Conservation (phyloP, 805 yeast genomes). For the Zygoascus biomembranicola region DNA sequence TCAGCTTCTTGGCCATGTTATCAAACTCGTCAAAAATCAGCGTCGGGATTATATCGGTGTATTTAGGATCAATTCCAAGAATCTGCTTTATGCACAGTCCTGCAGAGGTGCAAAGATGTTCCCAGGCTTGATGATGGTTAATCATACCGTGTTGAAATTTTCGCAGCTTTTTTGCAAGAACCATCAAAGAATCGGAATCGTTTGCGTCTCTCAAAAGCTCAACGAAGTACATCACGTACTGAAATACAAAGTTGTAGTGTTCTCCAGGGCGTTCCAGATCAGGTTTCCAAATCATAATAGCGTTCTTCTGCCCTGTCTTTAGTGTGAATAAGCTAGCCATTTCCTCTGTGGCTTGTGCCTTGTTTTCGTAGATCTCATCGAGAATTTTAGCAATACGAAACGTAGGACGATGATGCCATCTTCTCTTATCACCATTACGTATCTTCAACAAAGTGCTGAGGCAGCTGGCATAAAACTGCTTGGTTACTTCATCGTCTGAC, state of each 20-base stretch:
- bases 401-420: conserved; percentile 86
- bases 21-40: conserved; percentile 38
- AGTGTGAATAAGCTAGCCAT: conserved; percentile 56
- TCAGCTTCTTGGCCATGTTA: conserved; percentile 30
- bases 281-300: conserved; percentile 89
- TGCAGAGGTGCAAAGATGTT: conserved; percentile 42
- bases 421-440: conserved; percentile 58
- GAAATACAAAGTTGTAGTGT: conserved; percentile 70
- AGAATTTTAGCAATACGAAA: conserved; percentile 60
- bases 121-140: conserved; percentile 58
- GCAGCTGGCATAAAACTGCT: conserved; percentile 33
- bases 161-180: conserved; percentile 65
- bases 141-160: conserved; percentile 72
- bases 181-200: conserved; percentile 52
- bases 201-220: conserved; percentile 43
- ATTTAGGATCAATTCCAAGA: conserved; percentile 36
- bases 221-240: conserved; percentile 59
- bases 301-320: conserved; percentile 56
- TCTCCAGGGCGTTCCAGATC: conserved; percentile 88
- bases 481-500: not conserved
- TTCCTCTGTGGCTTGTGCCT: conserved; percentile 50
- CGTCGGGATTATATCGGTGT: conserved; percentile 47
- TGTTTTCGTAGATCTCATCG: conserved; percentile 45
- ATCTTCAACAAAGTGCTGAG: conserved; percentile 42
- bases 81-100: conserved; percentile 45